Conservation (phyloP, 2,329 filamentous ascomycete species). For the Lasiodiplodia hormozganensis region DNA sequence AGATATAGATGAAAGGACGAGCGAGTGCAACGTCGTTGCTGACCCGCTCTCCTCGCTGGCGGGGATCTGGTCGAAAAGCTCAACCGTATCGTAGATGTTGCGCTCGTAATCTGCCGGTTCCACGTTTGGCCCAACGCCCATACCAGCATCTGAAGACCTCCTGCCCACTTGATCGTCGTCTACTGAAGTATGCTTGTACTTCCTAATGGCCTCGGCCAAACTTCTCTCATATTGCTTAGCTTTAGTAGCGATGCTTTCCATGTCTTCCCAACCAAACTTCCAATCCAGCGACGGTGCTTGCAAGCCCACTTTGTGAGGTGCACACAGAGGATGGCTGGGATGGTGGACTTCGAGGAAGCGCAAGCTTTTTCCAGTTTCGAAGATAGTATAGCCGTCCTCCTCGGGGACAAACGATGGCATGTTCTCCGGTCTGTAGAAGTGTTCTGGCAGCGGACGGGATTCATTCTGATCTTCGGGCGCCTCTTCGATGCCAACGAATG, state of each 20-base stretch:
- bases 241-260: conserved; percentile 67
- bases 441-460: conserved; percentile 60
- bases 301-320: conserved; percentile 56
- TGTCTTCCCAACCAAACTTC: conserved; percentile 75
- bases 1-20: conserved; percentile 25
- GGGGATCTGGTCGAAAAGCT: conserved; percentile 24
- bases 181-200: conserved; percentile 32
- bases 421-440: conserved; percentile 66
- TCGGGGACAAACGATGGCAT: conserved; percentile 75
- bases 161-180: not conserved
- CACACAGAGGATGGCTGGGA: conserved; percentile 71
- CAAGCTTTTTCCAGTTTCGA: conserved; percentile 79
- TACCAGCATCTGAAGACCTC: conserved; percentile 35
- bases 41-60: conserved; percentile 6
- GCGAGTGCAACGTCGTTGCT: conserved; percentile 26
- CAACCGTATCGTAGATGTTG: conserved; percentile 9
- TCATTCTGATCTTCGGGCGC: conserved; percentile 35
- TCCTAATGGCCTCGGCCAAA: conserved; percentile 40
- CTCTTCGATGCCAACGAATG: conserved; percentile 41
- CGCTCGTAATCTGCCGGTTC: conserved; percentile 31
- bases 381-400: conserved; percentile 75
- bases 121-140: not conserved
- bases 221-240: conserved; percentile 61
- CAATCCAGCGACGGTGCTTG: conserved; percentile 68
- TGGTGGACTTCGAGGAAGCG: conserved; percentile 75